Evolutionary conservation across 1,284 basidiomycete genomes (phyloP).

Genomic region (Cronartium quercuum): DNA sequence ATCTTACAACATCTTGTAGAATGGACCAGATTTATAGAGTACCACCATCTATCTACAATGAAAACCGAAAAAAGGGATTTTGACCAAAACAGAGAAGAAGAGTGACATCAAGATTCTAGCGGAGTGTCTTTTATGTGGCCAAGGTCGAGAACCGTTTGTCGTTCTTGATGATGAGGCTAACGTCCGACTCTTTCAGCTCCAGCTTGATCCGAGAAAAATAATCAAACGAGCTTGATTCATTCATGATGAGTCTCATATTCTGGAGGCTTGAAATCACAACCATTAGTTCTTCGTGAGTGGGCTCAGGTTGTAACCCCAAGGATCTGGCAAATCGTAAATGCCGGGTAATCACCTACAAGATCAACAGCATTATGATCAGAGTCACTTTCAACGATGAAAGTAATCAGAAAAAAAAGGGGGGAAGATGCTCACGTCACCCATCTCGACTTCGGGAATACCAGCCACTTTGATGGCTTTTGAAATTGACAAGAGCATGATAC

Average conservation of each 20-base stretch:
- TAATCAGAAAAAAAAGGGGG: not conserved
- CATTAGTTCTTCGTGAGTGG: conserved; percentile 27
- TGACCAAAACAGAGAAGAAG: no score
- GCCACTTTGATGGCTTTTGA: conserved; percentile 49
- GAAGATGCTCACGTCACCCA: conserved; percentile 21
- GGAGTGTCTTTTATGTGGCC: conserved; percentile 10
- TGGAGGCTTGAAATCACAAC: conserved; percentile 18
- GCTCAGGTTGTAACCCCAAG: conserved; percentile 17
- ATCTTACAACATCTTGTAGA: no score
- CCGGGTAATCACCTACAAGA: conserved; percentile 20
- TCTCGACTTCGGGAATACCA: conserved; percentile 33
- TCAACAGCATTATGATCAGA: not conserved
- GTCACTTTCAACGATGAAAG: not conserved
- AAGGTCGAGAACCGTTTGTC: conserved; percentile 21
- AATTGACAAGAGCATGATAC: conserved; percentile 79
- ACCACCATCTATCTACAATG: no score
- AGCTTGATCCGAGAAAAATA: conserved; percentile 35
- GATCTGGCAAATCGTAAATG: conserved; percentile 26
- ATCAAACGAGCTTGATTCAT: conserved; percentile 33
- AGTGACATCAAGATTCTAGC: no score
- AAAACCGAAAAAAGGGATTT: no score
- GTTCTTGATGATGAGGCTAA: conserved; percentile 13
- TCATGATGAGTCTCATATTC: conserved; percentile 28
- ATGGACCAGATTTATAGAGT: no score
- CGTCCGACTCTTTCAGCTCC: conserved; percentile 26